These are phyloP conservation scores for Spinellus fusiger DNA, from an alignment of 192 early-diverging fungal genomes.

Conservation along the genomic window DNA sequence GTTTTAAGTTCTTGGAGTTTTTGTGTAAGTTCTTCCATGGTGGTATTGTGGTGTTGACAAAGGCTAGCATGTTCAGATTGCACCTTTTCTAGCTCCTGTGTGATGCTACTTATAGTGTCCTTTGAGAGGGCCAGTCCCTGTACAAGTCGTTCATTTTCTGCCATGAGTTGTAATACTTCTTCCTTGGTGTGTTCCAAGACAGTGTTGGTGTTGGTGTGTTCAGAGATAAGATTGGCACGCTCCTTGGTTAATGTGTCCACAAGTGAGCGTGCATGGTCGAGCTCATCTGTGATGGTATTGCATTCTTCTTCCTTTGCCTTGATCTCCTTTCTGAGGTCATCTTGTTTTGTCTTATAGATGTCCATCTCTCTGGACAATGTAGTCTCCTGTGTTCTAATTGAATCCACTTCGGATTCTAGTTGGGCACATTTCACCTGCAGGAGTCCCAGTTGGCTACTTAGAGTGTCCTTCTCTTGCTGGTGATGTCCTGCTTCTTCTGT, in stretches of 20 bases:
- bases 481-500: not conserved
- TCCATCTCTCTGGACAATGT: not conserved
- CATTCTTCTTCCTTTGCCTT: not conserved
- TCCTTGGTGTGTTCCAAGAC: not conserved
- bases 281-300: not conserved
- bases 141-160: not conserved
- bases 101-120: too few relatives aligned
- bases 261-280: not conserved
- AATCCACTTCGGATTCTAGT: too few relatives aligned
- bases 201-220: not conserved
- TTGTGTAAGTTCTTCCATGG: too few relatives aligned
- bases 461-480: not conserved
- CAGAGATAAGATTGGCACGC: not conserved
- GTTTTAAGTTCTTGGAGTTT: too few relatives aligned
- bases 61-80: too few relatives aligned
- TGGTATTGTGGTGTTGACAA: too few relatives aligned
- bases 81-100: too few relatives aligned
- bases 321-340: too few relatives aligned
- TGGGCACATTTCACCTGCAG: too few relatives aligned
- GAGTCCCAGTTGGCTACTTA: too few relatives aligned
- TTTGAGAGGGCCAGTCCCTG: not conserved
- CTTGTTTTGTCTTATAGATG: not conserved
- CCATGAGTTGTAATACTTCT: not conserved
- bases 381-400: too few relatives aligned
- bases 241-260: not conserved